Percentiles rank a stretch among this genome's conserved stretches.
phyloP scores from a whole-genome alignment of 495 filamentous ascomycete genomes.

The Eremomyces bilateralis region DNA sequence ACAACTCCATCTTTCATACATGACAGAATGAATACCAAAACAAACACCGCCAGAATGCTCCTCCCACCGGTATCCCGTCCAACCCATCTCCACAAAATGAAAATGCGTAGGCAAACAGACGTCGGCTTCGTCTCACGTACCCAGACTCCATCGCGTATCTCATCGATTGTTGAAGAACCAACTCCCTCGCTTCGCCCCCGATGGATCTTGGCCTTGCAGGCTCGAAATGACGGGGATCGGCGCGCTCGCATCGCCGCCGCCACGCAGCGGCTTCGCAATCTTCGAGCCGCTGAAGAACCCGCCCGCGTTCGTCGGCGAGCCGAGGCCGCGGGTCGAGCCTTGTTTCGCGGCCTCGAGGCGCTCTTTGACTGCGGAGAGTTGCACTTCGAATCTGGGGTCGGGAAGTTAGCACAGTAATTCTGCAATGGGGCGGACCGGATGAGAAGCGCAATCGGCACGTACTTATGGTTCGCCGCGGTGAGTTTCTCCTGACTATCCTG shows the following conservation, averaged over 20 bases:
- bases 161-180: constrained; percentile 25
- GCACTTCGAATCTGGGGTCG: constrained; percentile 64
- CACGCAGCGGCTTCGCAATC: constrained; percentile 92
- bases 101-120: no score
- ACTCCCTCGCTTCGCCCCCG: constrained; percentile 15
- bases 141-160: no score
- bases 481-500: constrained; percentile 97
- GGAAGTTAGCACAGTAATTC: neutral
- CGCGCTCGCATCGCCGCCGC: constrained; percentile 39
- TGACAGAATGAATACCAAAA: no score
- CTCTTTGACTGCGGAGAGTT: constrained; percentile 93
- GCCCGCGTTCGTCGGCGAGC: constrained; percentile 34
- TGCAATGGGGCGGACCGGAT: neutral
- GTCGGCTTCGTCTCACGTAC: no score
- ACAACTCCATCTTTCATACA: no score
- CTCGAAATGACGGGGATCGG: constrained; percentile 11
- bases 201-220: constrained; percentile 13
- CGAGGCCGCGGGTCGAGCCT: constrained; percentile 62
- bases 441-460: constrained; percentile 18
- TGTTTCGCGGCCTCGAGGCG: constrained; percentile 87
- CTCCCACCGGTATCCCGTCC: no score
- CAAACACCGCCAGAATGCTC: no score
- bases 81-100: no score
- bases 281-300: constrained; percentile 64
- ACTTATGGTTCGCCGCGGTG: constrained; percentile 88